Evolutionary conservation across 2,329 filamentous ascomycete species (phyloP), one percentile per base, ranked within the genome.

Genomic region (Phialocephala subalpina): DNA sequence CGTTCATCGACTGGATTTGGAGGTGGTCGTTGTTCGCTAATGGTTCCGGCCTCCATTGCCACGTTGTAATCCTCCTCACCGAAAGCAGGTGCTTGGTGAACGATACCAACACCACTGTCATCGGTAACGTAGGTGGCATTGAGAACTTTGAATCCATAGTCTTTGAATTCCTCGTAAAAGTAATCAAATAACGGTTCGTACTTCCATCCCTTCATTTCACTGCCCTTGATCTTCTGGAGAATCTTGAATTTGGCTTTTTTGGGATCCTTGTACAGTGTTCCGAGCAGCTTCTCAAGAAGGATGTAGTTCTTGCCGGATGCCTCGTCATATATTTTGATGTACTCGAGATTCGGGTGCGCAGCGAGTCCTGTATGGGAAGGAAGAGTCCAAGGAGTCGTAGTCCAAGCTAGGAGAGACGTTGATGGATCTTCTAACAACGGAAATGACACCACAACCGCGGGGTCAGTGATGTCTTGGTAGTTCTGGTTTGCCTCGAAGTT

Each of bases 21-120:
- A n/a, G 95, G 93, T 40, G 89, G 84, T 62, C 92, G 89, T 65
- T 87, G 86, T 71, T 94, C 91, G 68, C 80, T 91, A 75, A 97
- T 91, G 73, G 97, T 86, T 49, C 93, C 94, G 55, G 88, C 83
- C 64, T 90, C 89, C 67, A 94, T 79, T 9, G 92, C 92, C 66
- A 96, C 88, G 71, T 90, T 90, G 83, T 97, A 97, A 90, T 98
- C 95, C 70, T 97, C 95, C 80, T 97, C 93, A 86, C 95, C 95
- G 76, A 95, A 97, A 0, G 94, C 93, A 2, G 95, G 95, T 4
- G 95, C 87, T 79, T 97, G 94, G 79, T 98, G 95, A 53, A 98
- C 95, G 69, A 98, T 91, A 75, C 95, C 95, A 38, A 93, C 93
- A 88, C 95, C 95, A 74, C 93, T 94, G 67, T 96, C 94, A 35